phyloP scores from a whole-genome alignment of 768 basidiomycete genomes.

The Pisolithus albus region DNA sequence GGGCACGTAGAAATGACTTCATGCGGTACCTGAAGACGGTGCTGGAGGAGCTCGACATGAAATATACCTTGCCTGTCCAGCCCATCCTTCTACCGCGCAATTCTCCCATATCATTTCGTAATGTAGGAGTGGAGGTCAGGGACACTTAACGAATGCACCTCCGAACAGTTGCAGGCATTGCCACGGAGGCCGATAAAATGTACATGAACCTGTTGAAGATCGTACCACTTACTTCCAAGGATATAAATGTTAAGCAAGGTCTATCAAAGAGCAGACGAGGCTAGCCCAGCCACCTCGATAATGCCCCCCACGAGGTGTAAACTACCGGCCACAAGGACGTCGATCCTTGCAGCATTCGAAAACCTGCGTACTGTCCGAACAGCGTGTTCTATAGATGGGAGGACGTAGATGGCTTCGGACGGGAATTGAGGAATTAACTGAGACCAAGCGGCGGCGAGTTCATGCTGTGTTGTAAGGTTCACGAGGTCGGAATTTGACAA shows the following conservation, averaged over 20 bases:
- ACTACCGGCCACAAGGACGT: conserved; percentile 88
- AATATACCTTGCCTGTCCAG: conserved; percentile 66
- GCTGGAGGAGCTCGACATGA: conserved; percentile 68
- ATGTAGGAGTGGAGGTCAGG: conserved; percentile 7
- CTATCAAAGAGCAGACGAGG: conserved; percentile 54
- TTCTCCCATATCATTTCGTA: not conserved
- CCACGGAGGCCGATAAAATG: no score
- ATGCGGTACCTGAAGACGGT: conserved; percentile 68
- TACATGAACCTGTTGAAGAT: conserved; percentile 31
- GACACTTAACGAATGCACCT: conserved; percentile 5
- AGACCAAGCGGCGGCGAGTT: conserved; percentile 70
- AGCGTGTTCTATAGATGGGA: conserved; percentile 87
- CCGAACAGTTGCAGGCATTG: not conserved
- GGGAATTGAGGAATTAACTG: conserved; percentile 57
- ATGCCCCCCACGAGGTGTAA: conserved; percentile 91
- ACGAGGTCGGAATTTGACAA: conserved; percentile 56
- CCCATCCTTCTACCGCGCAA: conserved; percentile 50
- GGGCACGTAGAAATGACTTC: conserved; percentile 66
- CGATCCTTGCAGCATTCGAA: conserved; percentile 25
- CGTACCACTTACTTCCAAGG: conserved; percentile 7
- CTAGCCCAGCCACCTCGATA: conserved; percentile 82
- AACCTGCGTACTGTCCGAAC: conserved; percentile 54
- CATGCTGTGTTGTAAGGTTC: conserved; percentile 66
- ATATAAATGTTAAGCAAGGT: not conserved
- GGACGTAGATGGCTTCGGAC: conserved; percentile 57